Conservation (phyloP, 2,329 filamentous ascomycete species). For the Elsinoe australis region DNA sequence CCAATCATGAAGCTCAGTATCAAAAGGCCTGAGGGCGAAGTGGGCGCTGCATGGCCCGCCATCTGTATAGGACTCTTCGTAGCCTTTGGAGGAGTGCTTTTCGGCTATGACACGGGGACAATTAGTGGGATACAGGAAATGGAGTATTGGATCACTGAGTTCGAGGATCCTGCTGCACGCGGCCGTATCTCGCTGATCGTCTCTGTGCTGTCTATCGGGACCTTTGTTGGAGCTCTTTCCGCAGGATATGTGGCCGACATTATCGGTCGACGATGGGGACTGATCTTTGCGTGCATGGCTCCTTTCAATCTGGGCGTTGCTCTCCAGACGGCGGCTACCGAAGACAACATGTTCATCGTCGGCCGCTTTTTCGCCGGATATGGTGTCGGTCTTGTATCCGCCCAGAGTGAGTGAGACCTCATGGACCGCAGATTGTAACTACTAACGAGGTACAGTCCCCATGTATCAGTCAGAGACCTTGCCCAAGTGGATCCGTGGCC, state of each 20-base stretch:
- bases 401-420: constrained; percentile 44
- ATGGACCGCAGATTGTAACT: constrained; percentile 43
- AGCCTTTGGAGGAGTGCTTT: constrained; percentile 30
- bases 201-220: constrained; percentile 23
- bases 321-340: constrained; percentile 21
- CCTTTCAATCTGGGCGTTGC: constrained; percentile 21
- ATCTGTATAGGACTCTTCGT: constrained; percentile 35
- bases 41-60: constrained; percentile 37
- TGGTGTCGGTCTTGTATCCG: constrained; percentile 47
- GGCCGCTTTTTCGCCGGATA: constrained; percentile 22
- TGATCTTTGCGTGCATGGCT: constrained; percentile 44
- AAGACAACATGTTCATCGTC: constrained; percentile 20
- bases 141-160: constrained; percentile 19
- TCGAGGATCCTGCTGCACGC: constrained; percentile 15
- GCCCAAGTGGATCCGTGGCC: constrained; percentile 65
- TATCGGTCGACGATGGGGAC: constrained; percentile 61
- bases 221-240: constrained; percentile 22
- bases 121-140: constrained; percentile 20
- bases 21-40: constrained; percentile 37
- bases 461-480: constrained; percentile 74
- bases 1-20: constrained; percentile 34
- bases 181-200: constrained; percentile 21
- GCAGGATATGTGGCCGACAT: constrained; percentile 64
- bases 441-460: constrained; percentile 42
- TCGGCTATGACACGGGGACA: constrained; percentile 20